Conservation (phyloP, 495 filamentous ascomycete genomes). For the Xylaria bambusicola region DNA sequence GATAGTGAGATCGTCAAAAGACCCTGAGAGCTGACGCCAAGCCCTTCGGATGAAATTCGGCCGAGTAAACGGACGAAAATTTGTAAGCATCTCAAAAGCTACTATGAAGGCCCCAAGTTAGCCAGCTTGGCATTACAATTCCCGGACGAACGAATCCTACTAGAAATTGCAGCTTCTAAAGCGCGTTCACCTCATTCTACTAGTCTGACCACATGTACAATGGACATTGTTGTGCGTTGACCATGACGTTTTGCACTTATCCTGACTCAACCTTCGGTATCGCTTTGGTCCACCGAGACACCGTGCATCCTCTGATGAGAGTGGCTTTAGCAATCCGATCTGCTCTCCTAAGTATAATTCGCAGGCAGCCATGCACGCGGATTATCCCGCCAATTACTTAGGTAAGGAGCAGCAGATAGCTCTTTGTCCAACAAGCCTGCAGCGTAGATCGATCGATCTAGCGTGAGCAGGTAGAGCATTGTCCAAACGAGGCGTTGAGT, state of each 20-base stretch:
- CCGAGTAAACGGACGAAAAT: slow-evolving; percentile 32
- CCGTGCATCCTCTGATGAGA: too few species aligned
- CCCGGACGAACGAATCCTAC: neutral
- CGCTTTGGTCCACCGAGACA: too few species aligned
- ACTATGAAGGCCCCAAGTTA: neutral
- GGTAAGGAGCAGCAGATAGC: neutral
- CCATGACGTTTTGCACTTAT: too few species aligned
- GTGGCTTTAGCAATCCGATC: too few species aligned
- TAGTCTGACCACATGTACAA: too few species aligned
- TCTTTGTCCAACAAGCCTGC: neutral
- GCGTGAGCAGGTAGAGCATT: too few species aligned
- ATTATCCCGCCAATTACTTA: neutral
- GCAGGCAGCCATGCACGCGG: too few species aligned
- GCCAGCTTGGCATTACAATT: neutral
- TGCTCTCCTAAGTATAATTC: too few species aligned
- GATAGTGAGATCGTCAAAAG: neutral
- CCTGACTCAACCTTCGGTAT: too few species aligned
- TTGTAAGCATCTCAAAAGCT: slow-evolving; percentile 35
- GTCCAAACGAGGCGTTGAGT: neutral
- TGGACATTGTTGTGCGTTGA: too few species aligned
- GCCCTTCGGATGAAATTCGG: slow-evolving; percentile 30
- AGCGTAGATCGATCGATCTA: neutral
- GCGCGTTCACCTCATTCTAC: too few species aligned
- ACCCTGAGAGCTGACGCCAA: slow-evolving; percentile 23
- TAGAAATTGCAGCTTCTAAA: too few species aligned